Percentiles rank a stretch among this genome's conserved stretches.
Evolutionary conservation across 441 rosid genomes (phyloP).

Genomic region (Gossypium trilobum): DNA sequence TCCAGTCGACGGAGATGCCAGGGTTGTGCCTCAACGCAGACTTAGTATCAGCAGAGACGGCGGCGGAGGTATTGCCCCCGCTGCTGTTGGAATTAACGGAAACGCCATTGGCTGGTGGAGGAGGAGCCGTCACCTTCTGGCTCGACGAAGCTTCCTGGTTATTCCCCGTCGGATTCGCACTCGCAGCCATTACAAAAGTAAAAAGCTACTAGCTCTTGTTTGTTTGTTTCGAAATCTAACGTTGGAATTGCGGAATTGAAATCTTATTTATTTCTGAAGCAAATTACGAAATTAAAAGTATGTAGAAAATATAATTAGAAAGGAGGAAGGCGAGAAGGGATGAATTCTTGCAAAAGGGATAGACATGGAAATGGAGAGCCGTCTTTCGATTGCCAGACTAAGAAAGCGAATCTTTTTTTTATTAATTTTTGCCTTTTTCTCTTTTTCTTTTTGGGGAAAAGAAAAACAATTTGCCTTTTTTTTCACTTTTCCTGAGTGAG

Average conservation of each 20-base stretch:
- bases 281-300: background rate
- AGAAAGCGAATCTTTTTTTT: conserved; percentile 6
- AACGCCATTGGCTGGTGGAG: conserved; percentile 28
- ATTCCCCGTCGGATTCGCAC: conserved; percentile 36
- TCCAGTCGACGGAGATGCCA: conserved; percentile 48
- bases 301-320: background rate
- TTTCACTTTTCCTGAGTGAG: too few relatives aligned
- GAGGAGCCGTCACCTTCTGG: conserved; percentile 21
- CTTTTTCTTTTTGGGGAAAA: too few relatives aligned
- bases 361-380: background rate
- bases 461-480: too few relatives aligned
- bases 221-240: background rate
- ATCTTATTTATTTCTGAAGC: background rate
- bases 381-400: background rate
- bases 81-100: conserved; percentile 26
- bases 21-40: conserved; percentile 47
- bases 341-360: conserved; percentile 1
- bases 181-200: conserved; percentile 36
- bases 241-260: background rate
- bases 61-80: conserved; percentile 20
- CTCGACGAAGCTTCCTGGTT: conserved; percentile 34
- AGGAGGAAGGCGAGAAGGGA: background rate
- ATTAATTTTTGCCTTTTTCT: too few relatives aligned
- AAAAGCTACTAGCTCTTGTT: background rate
- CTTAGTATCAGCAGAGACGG: conserved; percentile 22